These are phyloP conservation scores for Phytopythium litorale DNA, from an alignment of 352 stramenopile genomes.

Conservation along the genomic window DNA sequence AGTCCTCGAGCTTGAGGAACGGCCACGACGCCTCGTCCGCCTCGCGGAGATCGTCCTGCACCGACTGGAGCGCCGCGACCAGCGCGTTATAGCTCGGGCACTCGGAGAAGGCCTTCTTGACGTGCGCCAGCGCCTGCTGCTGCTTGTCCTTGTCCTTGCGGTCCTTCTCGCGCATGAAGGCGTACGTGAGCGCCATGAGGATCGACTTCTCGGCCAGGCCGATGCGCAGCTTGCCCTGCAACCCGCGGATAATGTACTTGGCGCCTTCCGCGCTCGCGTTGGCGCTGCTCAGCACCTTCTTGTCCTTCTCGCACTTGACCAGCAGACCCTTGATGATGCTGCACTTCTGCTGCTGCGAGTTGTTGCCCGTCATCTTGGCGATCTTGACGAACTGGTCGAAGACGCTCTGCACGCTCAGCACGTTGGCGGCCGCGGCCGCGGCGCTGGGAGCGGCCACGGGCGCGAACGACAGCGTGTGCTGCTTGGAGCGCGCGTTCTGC, in stretches of 20 bases:
- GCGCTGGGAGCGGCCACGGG: constrained; percentile 64
- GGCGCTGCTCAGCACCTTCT: constrained; percentile 44
- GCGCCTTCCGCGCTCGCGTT: constrained; percentile 78
- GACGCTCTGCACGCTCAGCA: constrained; percentile 85
- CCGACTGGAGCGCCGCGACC: constrained; percentile 82
- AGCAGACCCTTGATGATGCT: constrained; percentile 97
- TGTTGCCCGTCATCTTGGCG: constrained; percentile 92
- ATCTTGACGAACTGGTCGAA: constrained; percentile 93
- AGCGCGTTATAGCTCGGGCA: constrained; percentile 96
- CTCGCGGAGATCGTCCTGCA: constrained; percentile 37
- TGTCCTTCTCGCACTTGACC: constrained; percentile 88
- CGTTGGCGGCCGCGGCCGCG: constrained; percentile 39
- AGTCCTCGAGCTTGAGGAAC: constrained; percentile 51
- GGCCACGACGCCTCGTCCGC: constrained; percentile 12
- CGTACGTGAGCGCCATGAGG: constrained; percentile 95
- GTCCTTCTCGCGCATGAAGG: constrained; percentile 89
- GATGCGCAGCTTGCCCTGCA: constrained; percentile 98
- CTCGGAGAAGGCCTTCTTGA: constrained; percentile 99
- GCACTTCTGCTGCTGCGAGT: constrained; percentile 97
- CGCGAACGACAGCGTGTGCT: constrained; percentile 89
- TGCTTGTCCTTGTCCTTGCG: constrained; percentile 82
- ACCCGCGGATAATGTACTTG: constrained; percentile 98
- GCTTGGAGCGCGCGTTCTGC: constrained; percentile 90
- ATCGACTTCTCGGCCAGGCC: constrained; percentile 97
- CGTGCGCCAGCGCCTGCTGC: constrained; percentile 85